phyloP scores from a whole-genome alignment of 2,329 filamentous ascomycete genomes.

The Aspergillus intermedius region DNA sequence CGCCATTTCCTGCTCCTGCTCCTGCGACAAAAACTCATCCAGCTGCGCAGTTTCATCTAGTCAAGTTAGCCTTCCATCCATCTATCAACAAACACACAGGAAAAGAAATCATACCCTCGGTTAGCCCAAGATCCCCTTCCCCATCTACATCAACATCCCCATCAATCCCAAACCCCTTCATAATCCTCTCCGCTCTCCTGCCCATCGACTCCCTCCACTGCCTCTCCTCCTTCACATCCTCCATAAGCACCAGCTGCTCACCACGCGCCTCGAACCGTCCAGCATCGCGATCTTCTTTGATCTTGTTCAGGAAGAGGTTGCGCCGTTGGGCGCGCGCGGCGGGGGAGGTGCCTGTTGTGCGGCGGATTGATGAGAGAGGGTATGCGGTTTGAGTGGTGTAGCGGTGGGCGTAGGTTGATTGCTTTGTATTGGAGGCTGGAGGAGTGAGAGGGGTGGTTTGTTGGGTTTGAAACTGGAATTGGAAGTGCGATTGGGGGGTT shows the following conservation, averaged over 20 bases:
- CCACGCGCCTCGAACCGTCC: slow-evolving; percentile 34
- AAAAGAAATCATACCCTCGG: neutral
- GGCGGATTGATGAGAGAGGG: slow-evolving; percentile 14
- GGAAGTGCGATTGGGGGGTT: slow-evolving; percentile 1
- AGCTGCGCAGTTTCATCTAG: slow-evolving; percentile 22
- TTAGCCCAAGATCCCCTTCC: slow-evolving; percentile 11
- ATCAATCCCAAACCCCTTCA: slow-evolving; percentile 6
- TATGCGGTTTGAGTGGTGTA: slow-evolving; percentile 29
- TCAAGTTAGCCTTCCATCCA: slow-evolving; percentile 4
- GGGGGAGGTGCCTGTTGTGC: slow-evolving; percentile 14
- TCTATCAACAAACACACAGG: neutral
- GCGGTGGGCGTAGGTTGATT: slow-evolving; percentile 28
- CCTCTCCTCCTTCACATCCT: slow-evolving; percentile 33
- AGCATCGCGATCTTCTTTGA: slow-evolving; percentile 34
- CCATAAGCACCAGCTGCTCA: slow-evolving; percentile 40
- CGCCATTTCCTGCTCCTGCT: slow-evolving; percentile 29
- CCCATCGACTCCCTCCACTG: slow-evolving; percentile 35
- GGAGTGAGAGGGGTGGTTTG: slow-evolving; percentile 10
- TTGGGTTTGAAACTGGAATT: slow-evolving; percentile 3
- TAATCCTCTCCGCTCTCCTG: slow-evolving; percentile 23
- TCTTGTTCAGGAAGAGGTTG: slow-evolving; percentile 36
- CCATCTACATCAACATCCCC: slow-evolving; percentile 13
- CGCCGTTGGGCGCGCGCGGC: slow-evolving; percentile 30
- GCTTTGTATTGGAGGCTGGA: slow-evolving; percentile 3
- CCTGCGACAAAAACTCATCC: slow-evolving; percentile 31